Percentiles rank a stretch among this genome's conserved stretches.
These are phyloP conservation scores for Eurotiales sp. DNA, from an alignment of 2,329 filamentous ascomycete genomes.

Conservation along the genomic window DNA sequence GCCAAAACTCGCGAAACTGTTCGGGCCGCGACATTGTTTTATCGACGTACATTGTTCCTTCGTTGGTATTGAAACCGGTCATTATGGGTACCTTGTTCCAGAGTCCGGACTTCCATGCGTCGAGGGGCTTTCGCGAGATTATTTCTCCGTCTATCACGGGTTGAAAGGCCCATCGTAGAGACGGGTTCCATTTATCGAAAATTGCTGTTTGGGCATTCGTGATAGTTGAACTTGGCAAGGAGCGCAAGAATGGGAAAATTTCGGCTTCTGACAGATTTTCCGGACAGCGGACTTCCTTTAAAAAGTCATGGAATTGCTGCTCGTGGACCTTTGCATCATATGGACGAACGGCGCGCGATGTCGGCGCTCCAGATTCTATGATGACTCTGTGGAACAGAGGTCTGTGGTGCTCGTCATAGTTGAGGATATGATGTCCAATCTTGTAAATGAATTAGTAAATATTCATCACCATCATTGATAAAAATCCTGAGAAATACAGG, in stretches of 20 bases:
- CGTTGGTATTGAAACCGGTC: slow-evolving; percentile 68
- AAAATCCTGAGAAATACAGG: too few species aligned
- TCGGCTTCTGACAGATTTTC: slow-evolving; percentile 23
- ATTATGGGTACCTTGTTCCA: slow-evolving; percentile 59
- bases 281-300: slow-evolving; percentile 33
- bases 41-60: slow-evolving; percentile 64
- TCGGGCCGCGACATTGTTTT: slow-evolving; percentile 42
- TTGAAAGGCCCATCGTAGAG: slow-evolving; percentile 59
- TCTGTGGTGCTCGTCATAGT: too few species aligned
- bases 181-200: slow-evolving; percentile 46
- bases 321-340: slow-evolving; percentile 40
- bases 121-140: slow-evolving; percentile 56
- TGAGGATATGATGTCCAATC: slow-evolving; percentile 67
- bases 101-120: slow-evolving; percentile 59
- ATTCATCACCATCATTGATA: slow-evolving; percentile 50
- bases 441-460: slow-evolving; percentile 25
- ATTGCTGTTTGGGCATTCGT: slow-evolving; percentile 40
- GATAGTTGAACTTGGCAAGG: slow-evolving; percentile 32
- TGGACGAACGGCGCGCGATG: slow-evolving; percentile 46
- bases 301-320: slow-evolving; percentile 43
- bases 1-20: slow-evolving; percentile 61
- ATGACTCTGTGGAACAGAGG: slow-evolving; percentile 48
- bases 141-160: slow-evolving; percentile 63
- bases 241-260: slow-evolving; percentile 42
- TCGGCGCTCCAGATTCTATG: slow-evolving; percentile 46